Percentiles rank a stretch among this genome's conserved stretches.
These are phyloP conservation scores for Moesziomyces sp. DNA, from an alignment of 1,284 basidiomycete genomes.

Conservation along the genomic window DNA sequence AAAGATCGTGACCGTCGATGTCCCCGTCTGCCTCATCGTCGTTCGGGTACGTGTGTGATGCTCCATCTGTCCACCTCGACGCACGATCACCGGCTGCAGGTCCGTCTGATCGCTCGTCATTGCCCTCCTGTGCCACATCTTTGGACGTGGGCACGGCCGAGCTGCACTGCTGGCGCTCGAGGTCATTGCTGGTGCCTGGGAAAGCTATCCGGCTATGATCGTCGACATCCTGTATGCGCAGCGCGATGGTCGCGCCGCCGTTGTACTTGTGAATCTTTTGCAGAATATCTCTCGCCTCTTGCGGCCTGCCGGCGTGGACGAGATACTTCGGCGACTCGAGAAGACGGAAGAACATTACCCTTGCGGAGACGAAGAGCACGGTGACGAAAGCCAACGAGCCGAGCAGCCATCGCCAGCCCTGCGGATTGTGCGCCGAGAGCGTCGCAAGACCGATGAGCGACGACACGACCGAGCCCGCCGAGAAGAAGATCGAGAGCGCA, in stretches of 20 bases:
- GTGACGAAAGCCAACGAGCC: constrained; percentile 71
- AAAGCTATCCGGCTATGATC: constrained; percentile 10
- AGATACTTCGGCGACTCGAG: constrained; percentile 81
- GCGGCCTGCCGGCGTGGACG: constrained; percentile 44
- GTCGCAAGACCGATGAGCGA: constrained; percentile 42
- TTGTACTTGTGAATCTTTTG: constrained; percentile 56
- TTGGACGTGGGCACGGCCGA: background rate
- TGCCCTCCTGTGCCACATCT: background rate
- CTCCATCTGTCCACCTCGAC: background rate
- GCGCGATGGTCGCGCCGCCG: constrained; percentile 30
- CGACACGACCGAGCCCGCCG: constrained; percentile 50
- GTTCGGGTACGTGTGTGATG: background rate
- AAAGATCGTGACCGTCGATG: constrained; percentile 3
- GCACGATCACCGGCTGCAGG: too few species aligned
- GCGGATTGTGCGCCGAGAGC: constrained; percentile 34
- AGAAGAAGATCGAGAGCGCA: constrained; percentile 85
- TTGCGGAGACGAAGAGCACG: constrained; percentile 80
- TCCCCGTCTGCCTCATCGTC: constrained; percentile 7
- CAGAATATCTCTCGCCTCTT: constrained; percentile 56
- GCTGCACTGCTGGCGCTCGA: constrained; percentile 16
- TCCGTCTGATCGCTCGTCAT: too few species aligned
- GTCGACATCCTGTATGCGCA: constrained; percentile 49
- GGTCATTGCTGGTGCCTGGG: background rate
- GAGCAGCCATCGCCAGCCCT: constrained; percentile 52
- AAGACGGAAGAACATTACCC: constrained; percentile 87